phyloP scores from a whole-genome alignment of 257 asterid species.

The Rehmannia glutinosa region DNA sequence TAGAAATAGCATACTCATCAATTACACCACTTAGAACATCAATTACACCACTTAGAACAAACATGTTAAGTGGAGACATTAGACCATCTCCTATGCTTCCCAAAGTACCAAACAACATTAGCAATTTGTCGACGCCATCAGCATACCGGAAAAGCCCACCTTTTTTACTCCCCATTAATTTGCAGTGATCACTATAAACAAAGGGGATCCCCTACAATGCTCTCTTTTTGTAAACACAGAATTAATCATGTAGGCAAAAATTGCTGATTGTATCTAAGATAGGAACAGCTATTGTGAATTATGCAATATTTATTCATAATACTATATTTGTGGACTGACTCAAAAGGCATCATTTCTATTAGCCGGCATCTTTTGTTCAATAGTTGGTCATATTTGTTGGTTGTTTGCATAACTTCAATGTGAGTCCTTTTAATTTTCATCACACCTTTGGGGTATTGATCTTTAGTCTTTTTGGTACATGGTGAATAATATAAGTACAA shows the following conservation, averaged over 20 bases:
- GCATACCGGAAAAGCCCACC: conserved; percentile 57
- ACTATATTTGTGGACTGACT: too few species aligned
- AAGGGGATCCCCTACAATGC: too few species aligned
- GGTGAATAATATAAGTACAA: too few species aligned
- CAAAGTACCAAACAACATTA: conserved; percentile 56
- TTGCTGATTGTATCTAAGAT: too few species aligned
- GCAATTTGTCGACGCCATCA: conserved; percentile 52
- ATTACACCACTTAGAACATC: too few species aligned
- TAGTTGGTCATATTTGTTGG: background rate
- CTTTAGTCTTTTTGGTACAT: background rate
- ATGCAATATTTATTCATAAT: too few species aligned
- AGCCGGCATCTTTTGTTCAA: conserved; percentile 25
- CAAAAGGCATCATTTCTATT: too few species aligned
- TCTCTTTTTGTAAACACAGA: too few species aligned
- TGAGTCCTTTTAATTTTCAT: background rate
- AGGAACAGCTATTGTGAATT: too few species aligned
- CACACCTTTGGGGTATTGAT: conserved; percentile 4
- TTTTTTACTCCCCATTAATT: conserved; percentile 8
- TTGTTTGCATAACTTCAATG: background rate
- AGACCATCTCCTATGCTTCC: conserved; percentile 84
- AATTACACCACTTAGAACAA: conserved; percentile 47
- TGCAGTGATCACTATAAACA: too few species aligned
- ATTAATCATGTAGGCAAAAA: too few species aligned
- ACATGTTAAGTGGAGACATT: conserved; percentile 64
- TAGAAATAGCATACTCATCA: conserved; percentile 41